Conservation (phyloP, 495 filamentous ascomycete species). For the Clohesyomyces aquaticus region DNA sequence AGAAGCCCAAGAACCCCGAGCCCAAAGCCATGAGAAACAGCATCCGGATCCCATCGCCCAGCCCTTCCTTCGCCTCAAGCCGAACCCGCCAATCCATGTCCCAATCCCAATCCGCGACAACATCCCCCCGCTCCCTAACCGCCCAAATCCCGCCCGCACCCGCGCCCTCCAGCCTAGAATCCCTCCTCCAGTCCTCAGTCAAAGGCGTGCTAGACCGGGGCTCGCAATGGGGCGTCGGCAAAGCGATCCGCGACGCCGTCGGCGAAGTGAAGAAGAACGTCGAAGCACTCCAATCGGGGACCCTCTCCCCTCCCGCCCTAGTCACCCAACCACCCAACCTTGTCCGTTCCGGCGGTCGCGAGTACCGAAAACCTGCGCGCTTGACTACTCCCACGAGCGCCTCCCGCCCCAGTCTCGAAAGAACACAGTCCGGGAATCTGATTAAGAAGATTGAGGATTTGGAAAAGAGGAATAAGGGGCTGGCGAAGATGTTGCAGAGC, state of each 20-base stretch:
- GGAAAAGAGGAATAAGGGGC: constrained; percentile 70
- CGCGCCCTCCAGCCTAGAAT: constrained; percentile 66
- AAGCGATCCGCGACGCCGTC: constrained; percentile 86
- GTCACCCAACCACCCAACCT: constrained; percentile 28
- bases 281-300: constrained; percentile 59
- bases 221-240: constrained; percentile 85
- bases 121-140: constrained; percentile 58
- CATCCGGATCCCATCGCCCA: constrained; percentile 19
- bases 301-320: constrained; percentile 39
- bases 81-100: constrained; percentile 54
- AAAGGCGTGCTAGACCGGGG: constrained; percentile 79
- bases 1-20: not conserved
- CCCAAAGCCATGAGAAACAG: no score
- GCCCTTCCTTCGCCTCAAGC: constrained; percentile 30
- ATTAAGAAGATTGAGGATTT: constrained; percentile 51
- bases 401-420: constrained; percentile 6
- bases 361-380: constrained; percentile 34
- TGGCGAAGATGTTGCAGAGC: constrained; percentile 73
- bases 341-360: constrained; percentile 33
- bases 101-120: no score
- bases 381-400: constrained; percentile 6
- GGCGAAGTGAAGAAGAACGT: constrained; percentile 78
- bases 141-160: constrained; percentile 50
- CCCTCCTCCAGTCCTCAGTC: constrained; percentile 82
- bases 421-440: constrained; percentile 24